Evolutionary conservation across 148 eudicot species (phyloP), one percentile per base, ranked within the genome.

Genomic region (Oxyria digyna): DNA sequence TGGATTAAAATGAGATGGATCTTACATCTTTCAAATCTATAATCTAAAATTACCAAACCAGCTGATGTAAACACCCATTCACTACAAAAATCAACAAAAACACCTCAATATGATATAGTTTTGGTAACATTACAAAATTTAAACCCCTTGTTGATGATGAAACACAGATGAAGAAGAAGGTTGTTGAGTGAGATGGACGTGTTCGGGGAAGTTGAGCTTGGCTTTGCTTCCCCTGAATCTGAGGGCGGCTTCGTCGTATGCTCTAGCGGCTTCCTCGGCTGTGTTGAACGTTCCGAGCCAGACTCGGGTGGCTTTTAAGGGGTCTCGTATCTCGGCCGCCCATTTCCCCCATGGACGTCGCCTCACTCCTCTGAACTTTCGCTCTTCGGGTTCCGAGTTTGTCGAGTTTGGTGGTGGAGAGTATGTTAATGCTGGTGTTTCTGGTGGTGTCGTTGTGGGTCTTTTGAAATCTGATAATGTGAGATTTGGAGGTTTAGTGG

Each of bases 291-390:
- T 89, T 42, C 96, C 96, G 6, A 89, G 74, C 96, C 96, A 89
- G 21, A 89, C 96, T 6, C 96, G 77, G 17, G 91, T 78, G 17
- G 96, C 96, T 59, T 89, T 89, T 74, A 55, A 43, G 0, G 96
- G 96, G 72, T 89, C 91, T 31, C 96, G 52, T 1, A 89, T 89
- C 66, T 89, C 96, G 14, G 96, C 96, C 26, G 96, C 96, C 96
- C 91, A 89, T 69, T 89, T 89, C 7, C 96, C 96, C 96, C 96
- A 89, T 20, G 96, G 96, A 74, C 96, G 75, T 71, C 77, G 89
- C 55, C 96, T 74, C 21, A 89, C 96, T 63, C 96, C 96, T 66
- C 96, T 81, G 71, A 87, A 89, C 73, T 78, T 86, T 40, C 91
- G 80, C 43, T 69, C 67, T 42, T 38, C 69, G n/a, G 0, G 46